These are phyloP conservation scores for Keqinozyma sinolaborantium DNA, from an alignment of 1,139 yeast genomes.

Conservation along the genomic window DNA sequence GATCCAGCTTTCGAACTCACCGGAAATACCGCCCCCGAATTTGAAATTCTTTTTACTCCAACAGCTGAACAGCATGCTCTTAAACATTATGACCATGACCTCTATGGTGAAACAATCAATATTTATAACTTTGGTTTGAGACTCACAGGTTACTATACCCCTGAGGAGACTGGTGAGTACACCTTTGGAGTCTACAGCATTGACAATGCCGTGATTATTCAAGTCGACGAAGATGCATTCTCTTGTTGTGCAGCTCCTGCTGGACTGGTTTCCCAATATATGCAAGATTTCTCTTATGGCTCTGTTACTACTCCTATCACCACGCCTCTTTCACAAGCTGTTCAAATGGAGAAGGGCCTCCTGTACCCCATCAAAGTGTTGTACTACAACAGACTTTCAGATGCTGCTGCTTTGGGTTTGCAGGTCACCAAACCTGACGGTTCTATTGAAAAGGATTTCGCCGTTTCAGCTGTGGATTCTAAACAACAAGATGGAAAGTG, in stretches of 20 bases:
- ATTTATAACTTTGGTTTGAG: background rate
- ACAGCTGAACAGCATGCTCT: too few relatives aligned
- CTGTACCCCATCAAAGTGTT: background rate
- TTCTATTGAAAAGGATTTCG: background rate
- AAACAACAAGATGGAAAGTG: background rate
- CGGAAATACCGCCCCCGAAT: too few relatives aligned
- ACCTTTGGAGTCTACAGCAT: background rate
- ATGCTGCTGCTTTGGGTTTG: background rate
- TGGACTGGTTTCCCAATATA: background rate
- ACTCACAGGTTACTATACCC: background rate
- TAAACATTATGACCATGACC: too few relatives aligned
- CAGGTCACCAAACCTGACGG: background rate
- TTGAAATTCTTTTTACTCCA: too few relatives aligned
- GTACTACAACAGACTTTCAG: background rate
- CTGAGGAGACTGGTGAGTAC: background rate
- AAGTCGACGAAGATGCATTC: too few relatives aligned
- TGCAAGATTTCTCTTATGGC: background rate
- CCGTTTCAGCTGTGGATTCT: background rate
- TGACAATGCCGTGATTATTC: background rate
- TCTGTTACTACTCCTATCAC: background rate
- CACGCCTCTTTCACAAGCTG: background rate
- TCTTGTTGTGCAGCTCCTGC: background rate
- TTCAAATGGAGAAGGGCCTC: background rate
- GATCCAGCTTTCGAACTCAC: too few relatives aligned
- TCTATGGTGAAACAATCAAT: background rate